Evolutionary conservation across 2,329 filamentous ascomycete species (phyloP).

Genomic region (Hymenoscyphus repandus): DNA sequence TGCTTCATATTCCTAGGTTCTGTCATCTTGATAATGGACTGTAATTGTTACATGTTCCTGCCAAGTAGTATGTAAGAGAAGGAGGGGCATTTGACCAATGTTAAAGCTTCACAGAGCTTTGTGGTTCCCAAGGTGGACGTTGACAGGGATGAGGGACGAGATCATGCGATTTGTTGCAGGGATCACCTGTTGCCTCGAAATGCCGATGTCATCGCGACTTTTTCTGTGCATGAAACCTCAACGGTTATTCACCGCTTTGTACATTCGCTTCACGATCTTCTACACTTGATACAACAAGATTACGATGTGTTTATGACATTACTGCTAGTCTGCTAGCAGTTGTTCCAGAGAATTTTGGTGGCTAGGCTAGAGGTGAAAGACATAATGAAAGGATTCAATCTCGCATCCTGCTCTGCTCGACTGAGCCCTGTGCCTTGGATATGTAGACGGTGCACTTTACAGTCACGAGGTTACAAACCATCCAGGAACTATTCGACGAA

Average conservation of each 20-base stretch:
- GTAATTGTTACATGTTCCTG: neutral
- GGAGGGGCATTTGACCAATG: neutral
- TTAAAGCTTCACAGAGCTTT: neutral
- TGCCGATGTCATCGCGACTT: slow-evolving; percentile 6
- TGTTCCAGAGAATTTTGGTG: too few species aligned
- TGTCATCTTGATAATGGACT: neutral
- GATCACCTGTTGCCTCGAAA: neutral
- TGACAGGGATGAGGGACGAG: neutral
- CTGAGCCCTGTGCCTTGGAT: slow-evolving; percentile 19
- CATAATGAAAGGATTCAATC: slow-evolving; percentile 25
- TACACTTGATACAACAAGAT: neutral
- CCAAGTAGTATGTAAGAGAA: neutral
- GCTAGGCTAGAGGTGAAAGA: neutral
- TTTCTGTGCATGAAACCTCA: slow-evolving; percentile 2
- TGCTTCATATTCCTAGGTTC: slow-evolving; percentile 17
- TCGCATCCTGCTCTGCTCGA: slow-evolving; percentile 15
- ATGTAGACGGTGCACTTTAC: slow-evolving; percentile 23
- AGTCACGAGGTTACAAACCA: slow-evolving; percentile 8
- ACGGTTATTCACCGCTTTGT: neutral
- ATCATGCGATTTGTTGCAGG: slow-evolving; percentile 6
- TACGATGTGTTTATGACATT: slow-evolving; percentile 10
- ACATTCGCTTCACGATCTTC: slow-evolving; percentile 1
- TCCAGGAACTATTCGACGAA: slow-evolving; percentile 10
- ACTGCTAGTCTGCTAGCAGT: neutral
- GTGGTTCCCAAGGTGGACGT: neutral